phyloP scores from a whole-genome alignment of 441 rosid species.

The Syzygium malaccense region DNA sequence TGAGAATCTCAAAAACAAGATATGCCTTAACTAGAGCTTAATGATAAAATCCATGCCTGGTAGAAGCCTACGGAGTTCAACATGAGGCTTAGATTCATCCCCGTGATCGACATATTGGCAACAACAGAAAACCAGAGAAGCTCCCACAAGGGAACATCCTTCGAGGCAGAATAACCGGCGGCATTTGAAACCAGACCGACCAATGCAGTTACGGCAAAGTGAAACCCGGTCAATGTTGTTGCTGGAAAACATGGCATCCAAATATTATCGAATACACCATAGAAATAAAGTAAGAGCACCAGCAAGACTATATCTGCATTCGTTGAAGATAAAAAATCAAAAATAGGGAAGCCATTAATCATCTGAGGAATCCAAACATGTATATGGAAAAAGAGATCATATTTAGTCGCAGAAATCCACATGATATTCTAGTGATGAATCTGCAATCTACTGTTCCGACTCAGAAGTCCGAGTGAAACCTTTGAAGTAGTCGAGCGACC shows the following conservation, averaged over 20 bases:
- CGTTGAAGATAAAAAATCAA: too few relatives aligned
- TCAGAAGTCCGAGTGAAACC: not conserved
- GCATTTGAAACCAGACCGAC: slow-evolving; percentile 91
- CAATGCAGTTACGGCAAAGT: slow-evolving; percentile 81
- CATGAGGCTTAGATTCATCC: slow-evolving; percentile 97
- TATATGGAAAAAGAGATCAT: not conserved
- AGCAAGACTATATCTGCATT: not conserved
- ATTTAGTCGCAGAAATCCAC: not conserved
- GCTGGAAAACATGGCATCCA: slow-evolving; percentile 34
- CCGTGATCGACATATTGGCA: slow-evolving; percentile 82
- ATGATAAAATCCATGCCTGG: slow-evolving; percentile 35
- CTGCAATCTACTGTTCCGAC: not conserved
- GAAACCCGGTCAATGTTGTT: slow-evolving; percentile 91
- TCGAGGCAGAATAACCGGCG: slow-evolving; percentile 71
- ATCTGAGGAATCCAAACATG: not conserved
- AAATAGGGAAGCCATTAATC: not conserved
- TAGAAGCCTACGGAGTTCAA: slow-evolving; percentile 94
- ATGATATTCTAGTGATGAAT: not conserved
- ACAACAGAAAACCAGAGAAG: slow-evolving; percentile 88
- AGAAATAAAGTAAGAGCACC: not conserved
- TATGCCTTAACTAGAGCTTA: not conserved
- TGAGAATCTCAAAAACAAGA: not conserved
- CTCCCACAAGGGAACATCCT: slow-evolving; percentile 92
- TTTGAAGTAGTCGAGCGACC: not conserved
- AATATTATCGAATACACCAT: not conserved